These are phyloP conservation scores for Diaporthe sp. DNA, from an alignment of 2,329 filamentous ascomycete species.

Conservation along the genomic window DNA sequence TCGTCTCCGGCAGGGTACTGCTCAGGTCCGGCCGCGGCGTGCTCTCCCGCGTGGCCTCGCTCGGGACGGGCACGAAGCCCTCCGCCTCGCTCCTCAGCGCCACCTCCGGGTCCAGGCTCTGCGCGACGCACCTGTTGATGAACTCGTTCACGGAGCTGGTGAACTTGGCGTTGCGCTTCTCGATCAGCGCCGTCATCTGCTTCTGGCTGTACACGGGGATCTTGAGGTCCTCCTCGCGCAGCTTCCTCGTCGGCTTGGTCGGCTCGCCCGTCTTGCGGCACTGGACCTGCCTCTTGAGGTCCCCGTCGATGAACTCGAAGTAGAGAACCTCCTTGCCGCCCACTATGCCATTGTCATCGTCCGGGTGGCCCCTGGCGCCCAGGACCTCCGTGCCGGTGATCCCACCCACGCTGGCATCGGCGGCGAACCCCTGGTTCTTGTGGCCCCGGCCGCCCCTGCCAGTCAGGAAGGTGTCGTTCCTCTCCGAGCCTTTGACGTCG, in stretches of 20 bases:
- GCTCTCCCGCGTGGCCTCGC: constrained; percentile 56
- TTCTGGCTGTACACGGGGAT: constrained; percentile 95
- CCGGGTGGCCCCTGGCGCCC: constrained; percentile 44
- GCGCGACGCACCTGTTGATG: constrained; percentile 78
- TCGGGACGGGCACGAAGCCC: constrained; percentile 73
- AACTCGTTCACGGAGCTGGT: constrained; percentile 81
- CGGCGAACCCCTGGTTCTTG: constrained; percentile 62
- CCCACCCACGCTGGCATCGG: constrained; percentile 70
- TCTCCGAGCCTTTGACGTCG: constrained; percentile 77
- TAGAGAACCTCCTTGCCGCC: constrained; percentile 78
- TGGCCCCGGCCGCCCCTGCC: constrained; percentile 64
- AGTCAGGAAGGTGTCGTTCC: constrained; percentile 74
- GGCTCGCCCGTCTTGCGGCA: constrained; percentile 81
- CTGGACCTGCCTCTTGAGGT: constrained; percentile 84
- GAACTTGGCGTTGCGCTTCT: constrained; percentile 90
- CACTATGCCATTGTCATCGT: constrained; percentile 47
- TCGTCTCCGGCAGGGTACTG: constrained; percentile 73
- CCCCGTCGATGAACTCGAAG: constrained; percentile 94
- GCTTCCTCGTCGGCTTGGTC: constrained; percentile 74
- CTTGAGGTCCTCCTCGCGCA: constrained; percentile 84
- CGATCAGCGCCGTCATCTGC: constrained; percentile 90
- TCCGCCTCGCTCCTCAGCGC: constrained; percentile 71
- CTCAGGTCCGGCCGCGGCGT: constrained; percentile 50
- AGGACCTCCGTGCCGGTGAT: constrained; percentile 64
- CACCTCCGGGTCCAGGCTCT: constrained; percentile 76